phyloP scores from a whole-genome alignment of 2,329 filamentous ascomycete species.

The Colletotrichum orbiculare region DNA sequence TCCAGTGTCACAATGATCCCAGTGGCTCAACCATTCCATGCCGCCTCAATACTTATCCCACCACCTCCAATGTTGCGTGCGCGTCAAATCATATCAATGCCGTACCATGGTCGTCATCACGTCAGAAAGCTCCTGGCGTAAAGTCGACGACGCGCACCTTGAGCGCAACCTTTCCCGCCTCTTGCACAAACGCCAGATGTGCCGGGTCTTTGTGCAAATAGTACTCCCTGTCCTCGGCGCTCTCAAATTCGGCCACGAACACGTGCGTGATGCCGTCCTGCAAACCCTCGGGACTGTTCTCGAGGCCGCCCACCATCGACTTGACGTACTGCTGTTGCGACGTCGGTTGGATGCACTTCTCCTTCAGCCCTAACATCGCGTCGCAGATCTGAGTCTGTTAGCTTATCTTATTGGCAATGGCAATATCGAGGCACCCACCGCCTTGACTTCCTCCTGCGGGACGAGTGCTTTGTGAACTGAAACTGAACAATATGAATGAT shows the following conservation, averaged over 20 bases:
- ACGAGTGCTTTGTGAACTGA: conserved; percentile 69
- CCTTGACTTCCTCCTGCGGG: conserved; percentile 60
- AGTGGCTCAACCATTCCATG: neutral
- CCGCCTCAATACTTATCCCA: too few relatives aligned
- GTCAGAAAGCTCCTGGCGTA: conserved; percentile 54
- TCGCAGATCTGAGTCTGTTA: conserved; percentile 43
- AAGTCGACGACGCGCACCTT: conserved; percentile 72
- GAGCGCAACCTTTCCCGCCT: conserved; percentile 57
- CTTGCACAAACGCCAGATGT: conserved; percentile 70
- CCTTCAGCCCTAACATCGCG: conserved; percentile 60
- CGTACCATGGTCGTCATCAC: neutral
- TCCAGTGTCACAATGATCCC: too few relatives aligned
- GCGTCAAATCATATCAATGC: neutral
- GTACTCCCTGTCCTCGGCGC: conserved; percentile 72
- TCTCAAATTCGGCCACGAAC: conserved; percentile 76
- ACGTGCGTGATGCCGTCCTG: conserved; percentile 74
- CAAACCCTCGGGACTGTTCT: conserved; percentile 70
- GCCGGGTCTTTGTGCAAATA: conserved; percentile 74
- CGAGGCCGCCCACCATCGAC: conserved; percentile 66
- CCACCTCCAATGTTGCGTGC: too few relatives aligned
- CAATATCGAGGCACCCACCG: conserved; percentile 55
- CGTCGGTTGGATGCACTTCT: conserved; percentile 70
- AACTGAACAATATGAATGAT: conserved; percentile 78
- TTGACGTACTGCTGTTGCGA: conserved; percentile 70
- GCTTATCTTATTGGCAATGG: neutral